Base-by-base conservation (phyloP, 805 yeast species). In the Metschnikowia dekortorum region DNA sequence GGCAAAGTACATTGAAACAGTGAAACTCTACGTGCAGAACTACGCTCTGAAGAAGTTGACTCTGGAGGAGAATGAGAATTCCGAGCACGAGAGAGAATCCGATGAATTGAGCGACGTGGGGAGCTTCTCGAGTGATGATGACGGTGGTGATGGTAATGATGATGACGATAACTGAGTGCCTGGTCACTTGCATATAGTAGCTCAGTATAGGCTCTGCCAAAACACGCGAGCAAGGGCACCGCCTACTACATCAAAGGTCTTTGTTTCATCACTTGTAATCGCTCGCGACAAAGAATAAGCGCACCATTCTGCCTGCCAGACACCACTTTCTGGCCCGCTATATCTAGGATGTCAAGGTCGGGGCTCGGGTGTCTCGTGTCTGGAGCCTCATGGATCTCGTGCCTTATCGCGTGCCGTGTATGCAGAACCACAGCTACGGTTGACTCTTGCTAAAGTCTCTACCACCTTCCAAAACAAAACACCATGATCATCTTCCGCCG, bases 11-110 rank as follows among this genome's bases (percentile, higher is more conserved):
- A 81, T 79, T 45, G 81, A 75, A 46, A 83, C 80, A 57, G 95
- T 94, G 6, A 82, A 77, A 61, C 80, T 78, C 36, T 88, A 89
- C 61, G 95, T 91, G 28, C 74, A 74, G 61, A 80, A 78, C 62
- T 89, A 84, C 67, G 78, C 78, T n/a, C 65, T 61, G 57, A 67
- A 69, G 53, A 53, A 63, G 26, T 22, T 63, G 6, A 63, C 55
- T 14, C 94, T 94, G 1, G 70, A 61, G 18, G 62, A 61, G 8
- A 62, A 52, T 6, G 62, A 58, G 30, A 61, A 58, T 69, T 71
- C 55, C 51, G 61, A 53, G 59, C 65, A 58, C 57, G 71, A 42
- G 57, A 70, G 58, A n/a, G 67, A 70, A 61, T 64, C 67, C 52
- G 73, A 63, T 44, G 77, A 73, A 41, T 72, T 75, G 45, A 80